Base-by-base conservation (phyloP, 2,329 filamentous ascomycete genomes). In the Fusarium sarcochroum region DNA sequence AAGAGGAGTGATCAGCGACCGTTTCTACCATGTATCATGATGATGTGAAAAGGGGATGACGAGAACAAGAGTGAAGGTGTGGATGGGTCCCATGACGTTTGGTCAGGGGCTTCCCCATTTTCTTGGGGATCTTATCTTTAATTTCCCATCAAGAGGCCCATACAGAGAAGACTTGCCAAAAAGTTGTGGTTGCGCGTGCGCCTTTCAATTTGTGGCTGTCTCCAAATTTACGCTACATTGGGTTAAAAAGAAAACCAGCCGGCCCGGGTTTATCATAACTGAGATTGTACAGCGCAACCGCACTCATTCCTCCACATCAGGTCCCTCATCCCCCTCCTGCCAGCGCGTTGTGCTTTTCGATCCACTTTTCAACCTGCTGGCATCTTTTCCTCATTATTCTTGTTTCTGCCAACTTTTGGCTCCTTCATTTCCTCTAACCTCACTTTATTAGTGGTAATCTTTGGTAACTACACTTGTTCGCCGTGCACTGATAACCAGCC, bases 301-400 rank as follows among this genome's bases (percentile, higher is more conserved):
- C 25, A 30, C 35, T 42, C 17, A n/a, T 45, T 23, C 44, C 32
- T 41, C 37, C 27, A 40, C 15, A 21, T 56, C 32, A 37, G 23
- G 50, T 45, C 38, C 52, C 45, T 57, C 45, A 21, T 44, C 55
- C 40, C 48, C 49, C 38, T 47, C 40, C 46, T 32, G 23, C 27
- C 17, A 49, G 27, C 30, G 54, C 42, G 40, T 38, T 53, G 45
- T 55, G 41, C 55, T 51, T 51, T 53, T 44, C n/a, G 65, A 30
- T 58, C 67, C 67, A 69, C 67, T 69, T 68, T 69, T 64, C 44
- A 40, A 53, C 49, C 40, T 64, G 53, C 44, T 70, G 66, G 58
- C 52, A 54, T 63, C 47, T 64, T 69, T 63, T 51, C 35, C 54
- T 45, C 34, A 37, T 47, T 44, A 62, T 63, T 53, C 46, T 47